Evolutionary conservation across 306 rosid species (phyloP).

Genomic region (Cucurbita moschata): DNA sequence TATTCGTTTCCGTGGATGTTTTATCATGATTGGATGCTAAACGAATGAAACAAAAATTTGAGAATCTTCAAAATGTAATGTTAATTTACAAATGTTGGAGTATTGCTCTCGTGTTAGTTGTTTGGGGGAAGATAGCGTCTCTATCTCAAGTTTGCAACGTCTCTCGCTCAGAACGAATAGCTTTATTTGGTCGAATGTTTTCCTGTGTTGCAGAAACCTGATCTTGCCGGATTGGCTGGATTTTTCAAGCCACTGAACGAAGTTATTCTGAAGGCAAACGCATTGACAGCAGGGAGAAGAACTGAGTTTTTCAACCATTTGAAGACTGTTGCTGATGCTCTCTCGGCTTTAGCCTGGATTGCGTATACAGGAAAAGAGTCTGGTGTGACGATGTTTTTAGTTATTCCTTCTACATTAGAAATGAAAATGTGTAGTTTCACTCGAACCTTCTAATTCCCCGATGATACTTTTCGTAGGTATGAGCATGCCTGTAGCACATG

Average conservation of each 20-base stretch:
- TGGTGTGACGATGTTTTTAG: constrained; percentile 29
- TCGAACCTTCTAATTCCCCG: constrained; percentile 9
- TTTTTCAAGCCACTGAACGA: constrained; percentile 81
- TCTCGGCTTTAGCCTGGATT: constrained; percentile 91
- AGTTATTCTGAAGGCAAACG: constrained; percentile 41
- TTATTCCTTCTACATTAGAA: neutral
- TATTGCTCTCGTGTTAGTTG: too few species aligned
- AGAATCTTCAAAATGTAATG: neutral
- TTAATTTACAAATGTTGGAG: neutral
- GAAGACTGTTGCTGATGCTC: constrained; percentile 81
- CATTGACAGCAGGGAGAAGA: constrained; percentile 67
- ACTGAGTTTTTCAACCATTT: constrained; percentile 76
- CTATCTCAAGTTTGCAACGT: neutral
- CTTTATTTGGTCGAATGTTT: neutral
- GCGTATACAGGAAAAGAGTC: constrained; percentile 77
- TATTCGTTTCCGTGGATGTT: neutral
- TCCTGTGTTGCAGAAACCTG: constrained; percentile 59
- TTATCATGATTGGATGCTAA: neutral
- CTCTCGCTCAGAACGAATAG: neutral
- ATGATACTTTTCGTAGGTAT: constrained; percentile 44
- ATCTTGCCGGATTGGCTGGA: constrained; percentile 47
- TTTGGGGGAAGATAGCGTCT: too few species aligned
- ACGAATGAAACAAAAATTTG: neutral
- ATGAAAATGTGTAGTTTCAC: neutral
- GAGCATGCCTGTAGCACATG: constrained; percentile 95